phyloP scores from a whole-genome alignment of 306 rosid species.

The Cajanus cajan region DNA sequence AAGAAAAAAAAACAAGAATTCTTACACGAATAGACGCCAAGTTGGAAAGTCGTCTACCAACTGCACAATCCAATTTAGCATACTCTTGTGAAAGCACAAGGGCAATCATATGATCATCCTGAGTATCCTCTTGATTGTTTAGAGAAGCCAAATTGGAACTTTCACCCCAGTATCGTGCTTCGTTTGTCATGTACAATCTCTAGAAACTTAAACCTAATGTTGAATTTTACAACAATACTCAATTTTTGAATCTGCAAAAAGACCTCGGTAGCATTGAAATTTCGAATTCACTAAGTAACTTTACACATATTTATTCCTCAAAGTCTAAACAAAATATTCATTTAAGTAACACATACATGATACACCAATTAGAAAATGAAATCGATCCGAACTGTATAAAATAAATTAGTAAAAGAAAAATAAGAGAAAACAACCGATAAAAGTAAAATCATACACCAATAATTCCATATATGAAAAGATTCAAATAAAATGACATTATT shows the following conservation, averaged over 20 bases:
- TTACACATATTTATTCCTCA: background rate
- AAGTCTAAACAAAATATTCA: background rate
- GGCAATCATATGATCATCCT: conserved; percentile 79
- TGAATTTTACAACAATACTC: background rate
- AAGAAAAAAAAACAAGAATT: background rate
- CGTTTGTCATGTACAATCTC: conserved; percentile 38
- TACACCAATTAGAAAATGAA: background rate
- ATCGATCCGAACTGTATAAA: background rate
- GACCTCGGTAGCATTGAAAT: background rate
- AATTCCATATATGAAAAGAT: background rate
- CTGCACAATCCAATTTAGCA: conserved; percentile 65
- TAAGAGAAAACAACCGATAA: background rate
- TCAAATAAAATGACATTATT: background rate
- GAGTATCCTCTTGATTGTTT: conserved; percentile 45
- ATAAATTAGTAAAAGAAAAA: background rate
- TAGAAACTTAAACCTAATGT: background rate
- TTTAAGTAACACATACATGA: background rate
- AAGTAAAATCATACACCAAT: background rate
- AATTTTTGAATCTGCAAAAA: conserved; percentile 6
- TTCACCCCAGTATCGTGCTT: conserved; percentile 45
- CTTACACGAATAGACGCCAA: conserved; percentile 64
- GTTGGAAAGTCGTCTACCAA: conserved; percentile 59
- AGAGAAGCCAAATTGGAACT: conserved; percentile 58
- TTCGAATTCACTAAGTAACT: background rate
- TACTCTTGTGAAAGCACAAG: conserved; percentile 63